Conservation (phyloP, 257 asterid genomes). For the Apocynum venetum region DNA sequence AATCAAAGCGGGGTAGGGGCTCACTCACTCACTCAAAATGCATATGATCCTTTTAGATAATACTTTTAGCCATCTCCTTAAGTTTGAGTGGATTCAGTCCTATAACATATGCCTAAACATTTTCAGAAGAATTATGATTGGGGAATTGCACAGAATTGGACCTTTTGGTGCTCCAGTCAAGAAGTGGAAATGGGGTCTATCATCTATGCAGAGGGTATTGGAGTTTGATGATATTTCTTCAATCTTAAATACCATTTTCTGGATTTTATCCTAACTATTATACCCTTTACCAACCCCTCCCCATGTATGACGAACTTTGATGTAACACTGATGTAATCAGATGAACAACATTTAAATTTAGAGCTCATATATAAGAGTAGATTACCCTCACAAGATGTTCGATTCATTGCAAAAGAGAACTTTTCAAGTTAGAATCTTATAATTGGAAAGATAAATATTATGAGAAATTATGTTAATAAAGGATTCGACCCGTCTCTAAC, state of each 20-base stretch:
- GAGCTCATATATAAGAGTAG: too few relatives aligned
- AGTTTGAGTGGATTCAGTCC: neutral
- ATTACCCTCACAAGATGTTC: too few relatives aligned
- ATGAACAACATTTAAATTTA: neutral
- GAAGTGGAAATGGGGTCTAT: neutral
- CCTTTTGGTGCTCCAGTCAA: neutral
- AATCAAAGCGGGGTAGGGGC: neutral
- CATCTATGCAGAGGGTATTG: neutral
- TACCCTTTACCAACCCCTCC: neutral
- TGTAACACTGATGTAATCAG: slow-evolving; percentile 4
- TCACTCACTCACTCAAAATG: neutral
- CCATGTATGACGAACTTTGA: neutral
- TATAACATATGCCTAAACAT: neutral
- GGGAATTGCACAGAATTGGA: neutral
- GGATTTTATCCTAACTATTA: neutral
- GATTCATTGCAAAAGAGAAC: too few relatives aligned
- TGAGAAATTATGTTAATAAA: too few relatives aligned
- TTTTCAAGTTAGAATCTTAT: too few relatives aligned
- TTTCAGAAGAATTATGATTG: neutral
- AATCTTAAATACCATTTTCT: neutral
- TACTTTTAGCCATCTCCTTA: neutral
- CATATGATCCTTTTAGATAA: neutral
- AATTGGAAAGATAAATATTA: too few relatives aligned
- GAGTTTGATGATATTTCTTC: neutral
- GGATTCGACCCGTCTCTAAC: too few relatives aligned